These are phyloP conservation scores for Atkinsonella hypoxylon DNA, from an alignment of 2,329 filamentous ascomycete genomes.

Conservation along the genomic window DNA sequence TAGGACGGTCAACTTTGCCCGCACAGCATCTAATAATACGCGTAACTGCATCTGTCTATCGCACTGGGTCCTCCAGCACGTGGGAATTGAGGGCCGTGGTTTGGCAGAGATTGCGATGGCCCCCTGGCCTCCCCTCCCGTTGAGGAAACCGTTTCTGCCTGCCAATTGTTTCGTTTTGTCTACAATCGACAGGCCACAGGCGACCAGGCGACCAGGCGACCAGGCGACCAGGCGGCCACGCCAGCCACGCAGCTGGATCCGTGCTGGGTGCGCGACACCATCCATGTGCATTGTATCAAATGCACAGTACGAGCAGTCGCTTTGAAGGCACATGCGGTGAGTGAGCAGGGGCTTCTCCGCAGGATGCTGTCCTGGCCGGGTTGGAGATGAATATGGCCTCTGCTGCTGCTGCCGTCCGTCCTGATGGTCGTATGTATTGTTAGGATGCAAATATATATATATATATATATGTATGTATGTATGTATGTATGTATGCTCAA, in stretches of 20 bases:
- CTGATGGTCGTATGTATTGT: not conserved
- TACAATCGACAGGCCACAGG: too few species aligned
- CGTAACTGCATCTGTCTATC: not conserved
- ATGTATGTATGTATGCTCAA: too few species aligned
- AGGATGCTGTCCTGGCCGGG: not conserved
- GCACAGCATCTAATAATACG: too few species aligned
- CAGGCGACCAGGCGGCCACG: too few species aligned
- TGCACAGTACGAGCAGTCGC: too few species aligned
- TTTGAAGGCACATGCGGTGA: not conserved
- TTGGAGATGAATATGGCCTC: not conserved
- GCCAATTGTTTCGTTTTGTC: constrained; percentile 3
- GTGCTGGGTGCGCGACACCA: not conserved
- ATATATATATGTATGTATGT: too few species aligned
- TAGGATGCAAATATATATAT: too few species aligned
- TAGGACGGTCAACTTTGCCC: too few species aligned
- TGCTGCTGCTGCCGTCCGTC: not conserved
- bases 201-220: not conserved
- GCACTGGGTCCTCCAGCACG: not conserved
- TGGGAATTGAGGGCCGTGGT: not conserved
- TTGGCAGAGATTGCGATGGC: not conserved
- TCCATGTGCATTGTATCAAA: too few species aligned
- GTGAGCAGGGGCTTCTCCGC: not conserved
- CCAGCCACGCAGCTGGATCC: not conserved
- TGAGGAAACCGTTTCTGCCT: not conserved
- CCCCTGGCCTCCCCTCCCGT: not conserved